phyloP scores from a whole-genome alignment of 768 basidiomycete genomes.

The Pulveroboletus sp. region DNA sequence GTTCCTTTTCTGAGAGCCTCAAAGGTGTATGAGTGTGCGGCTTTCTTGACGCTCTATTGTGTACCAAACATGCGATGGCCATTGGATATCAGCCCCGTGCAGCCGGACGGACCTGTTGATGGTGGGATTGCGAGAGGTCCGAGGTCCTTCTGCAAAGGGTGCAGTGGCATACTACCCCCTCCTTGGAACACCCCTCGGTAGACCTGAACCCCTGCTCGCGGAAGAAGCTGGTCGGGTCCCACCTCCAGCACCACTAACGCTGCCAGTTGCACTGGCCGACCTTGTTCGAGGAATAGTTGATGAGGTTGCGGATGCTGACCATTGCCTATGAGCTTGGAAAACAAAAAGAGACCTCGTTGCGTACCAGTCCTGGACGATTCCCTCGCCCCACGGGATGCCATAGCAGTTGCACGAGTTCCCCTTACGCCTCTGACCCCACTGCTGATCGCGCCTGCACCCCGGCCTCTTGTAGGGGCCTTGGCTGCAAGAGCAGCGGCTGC shows the following conservation, averaged over 20 bases:
- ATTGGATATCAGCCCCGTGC: neutral
- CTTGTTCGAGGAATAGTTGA: conserved; percentile 21
- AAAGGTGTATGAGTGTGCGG: no score
- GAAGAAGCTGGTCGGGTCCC: conserved; percentile 24
- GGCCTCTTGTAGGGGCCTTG: conserved; percentile 34
- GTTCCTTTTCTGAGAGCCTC: conserved; percentile 4
- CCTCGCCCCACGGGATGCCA: conserved; percentile 42
- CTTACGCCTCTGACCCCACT: conserved; percentile 69
- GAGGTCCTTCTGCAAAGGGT: neutral
- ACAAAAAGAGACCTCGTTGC: conserved; percentile 1
- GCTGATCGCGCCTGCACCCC: conserved; percentile 41
- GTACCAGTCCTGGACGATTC: conserved; percentile 39
- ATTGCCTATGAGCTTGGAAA: conserved; percentile 4
- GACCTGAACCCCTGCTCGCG: conserved; percentile 23
- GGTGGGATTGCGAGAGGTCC: neutral
- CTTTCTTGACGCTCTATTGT: no score
- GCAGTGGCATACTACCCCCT: conserved; percentile 17
- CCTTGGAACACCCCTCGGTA: conserved; percentile 23
- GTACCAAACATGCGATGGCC: neutral
- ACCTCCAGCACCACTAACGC: conserved; percentile 10
- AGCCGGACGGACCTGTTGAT: neutral
- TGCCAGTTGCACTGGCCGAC: conserved; percentile 28
- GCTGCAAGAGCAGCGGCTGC: conserved; percentile 36
- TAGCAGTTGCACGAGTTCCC: conserved; percentile 54
- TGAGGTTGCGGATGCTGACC: conserved; percentile 12